Evolutionary conservation across 495 filamentous ascomycete genomes (phyloP), one percentile per base, ranked within the genome.

Genomic region (Acidomyces sp.): DNA sequence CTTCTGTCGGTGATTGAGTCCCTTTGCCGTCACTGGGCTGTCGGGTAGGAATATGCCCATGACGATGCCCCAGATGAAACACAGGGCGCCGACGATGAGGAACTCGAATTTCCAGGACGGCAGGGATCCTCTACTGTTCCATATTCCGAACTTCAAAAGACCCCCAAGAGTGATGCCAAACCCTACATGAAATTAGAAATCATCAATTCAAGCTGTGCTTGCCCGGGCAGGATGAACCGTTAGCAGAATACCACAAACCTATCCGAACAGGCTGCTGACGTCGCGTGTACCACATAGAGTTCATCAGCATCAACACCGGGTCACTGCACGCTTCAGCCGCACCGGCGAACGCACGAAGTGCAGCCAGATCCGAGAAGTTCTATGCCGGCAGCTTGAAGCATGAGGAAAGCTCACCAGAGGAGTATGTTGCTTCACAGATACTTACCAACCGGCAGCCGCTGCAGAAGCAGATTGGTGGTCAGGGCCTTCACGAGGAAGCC

Each of bases 351-450:
- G 66, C 70, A 11, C 74, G 65, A 15, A 78, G 63, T 13, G 63
- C 63, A 10, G 71, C 59, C 11, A 75, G 63, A 0, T 66, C 67
- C 2, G 61, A 53, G 46, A 76, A 76, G 49, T 63, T 71, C 28
- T 31, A 43, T 5, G 44, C 43, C n/a, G 7, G 25, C 47, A 6
- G 69, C 72, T 56, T 70, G 70, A 37, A 71, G 61, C 62, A 74
- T 70, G 39, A 71, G 64, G 39, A 72, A 71, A 18, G 63, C 56
- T 10, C 72, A 71, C 31, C 31, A 34, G 12, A 34, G 13, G 31
- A 77, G 69, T 35, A 77, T 76, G 37, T 75, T 77, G 7, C 54
- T 55, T 3, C 72, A 69, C 2, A 73, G 60, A 50, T 77, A 78
- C 55, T 71, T 71, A 18, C 64, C 68, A 55, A 59, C 48, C 2